Conservation (phyloP, 1,284 basidiomycete species). For the Heterobasidion irregulare region DNA sequence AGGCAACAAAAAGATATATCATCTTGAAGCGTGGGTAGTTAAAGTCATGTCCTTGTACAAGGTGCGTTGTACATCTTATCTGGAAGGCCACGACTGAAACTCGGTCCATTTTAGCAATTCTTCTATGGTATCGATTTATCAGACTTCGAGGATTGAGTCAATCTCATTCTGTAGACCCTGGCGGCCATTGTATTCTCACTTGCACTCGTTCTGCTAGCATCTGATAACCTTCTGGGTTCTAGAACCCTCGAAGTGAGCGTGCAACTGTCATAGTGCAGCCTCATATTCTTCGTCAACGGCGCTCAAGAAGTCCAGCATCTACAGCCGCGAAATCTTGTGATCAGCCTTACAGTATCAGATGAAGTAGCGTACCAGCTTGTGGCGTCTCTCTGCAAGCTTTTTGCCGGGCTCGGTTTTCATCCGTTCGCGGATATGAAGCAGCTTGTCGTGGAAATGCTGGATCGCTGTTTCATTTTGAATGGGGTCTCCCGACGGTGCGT, state of each 20-base stretch:
- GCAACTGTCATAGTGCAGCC: neutral
- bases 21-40: slow-evolving; percentile 89
- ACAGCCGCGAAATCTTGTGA: neutral
- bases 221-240: too few species aligned
- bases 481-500: slow-evolving; percentile 46
- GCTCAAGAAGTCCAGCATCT: neutral
- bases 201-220: neutral
- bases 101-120: slow-evolving; percentile 27
- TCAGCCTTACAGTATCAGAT: neutral
- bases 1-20: slow-evolving; percentile 93
- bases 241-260: neutral
- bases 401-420: slow-evolving; percentile 75
- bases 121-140: slow-evolving; percentile 44
- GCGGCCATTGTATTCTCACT: neutral
- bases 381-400: slow-evolving; percentile 63
- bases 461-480: slow-evolving; percentile 52
- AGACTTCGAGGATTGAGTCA: slow-evolving; percentile 6
- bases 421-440: slow-evolving; percentile 64
- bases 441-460: slow-evolving; percentile 84
- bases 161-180: neutral
- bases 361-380: slow-evolving; percentile 50
- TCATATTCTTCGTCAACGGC: slow-evolving; percentile 3
- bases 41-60: slow-evolving; percentile 80
- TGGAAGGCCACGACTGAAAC: slow-evolving; percentile 16
- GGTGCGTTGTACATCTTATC: slow-evolving; percentile 25